Base-by-base conservation (phyloP, 2,329 filamentous ascomycete genomes). In the Alternaria dauci region DNA sequence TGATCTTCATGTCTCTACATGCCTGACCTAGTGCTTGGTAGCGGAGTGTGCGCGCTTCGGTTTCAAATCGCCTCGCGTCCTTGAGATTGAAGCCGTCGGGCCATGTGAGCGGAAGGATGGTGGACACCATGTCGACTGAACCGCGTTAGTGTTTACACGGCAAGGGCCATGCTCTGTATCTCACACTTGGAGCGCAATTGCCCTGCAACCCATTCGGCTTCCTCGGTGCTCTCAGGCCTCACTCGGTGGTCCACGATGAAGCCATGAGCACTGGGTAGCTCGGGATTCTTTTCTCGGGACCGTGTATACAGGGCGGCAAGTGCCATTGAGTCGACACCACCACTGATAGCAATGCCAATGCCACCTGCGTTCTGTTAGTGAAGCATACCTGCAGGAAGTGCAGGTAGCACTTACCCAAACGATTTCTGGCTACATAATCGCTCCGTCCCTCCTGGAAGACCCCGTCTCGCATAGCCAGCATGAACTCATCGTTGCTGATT, bases 271-370 rank as follows among this genome's bases (percentile, higher is more conserved):
- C 74, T 28, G 23, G 70, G 66, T 46, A 58, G 69, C 48, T 11
- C 25, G 5, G 12, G 8, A n/a, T 66, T 39, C 3, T 38, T 44
- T 66, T 38, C 54, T 44, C 53, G 55, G 48, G 62, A 67, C 47
- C 69, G 67, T 46, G 81, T 78, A 74, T 91, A 92, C 36, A 98
- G 85, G 61, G 84, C 88, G 56, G 93, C 93, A 61, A 99, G 83
- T 28, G 94, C 94, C 94, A 98, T 99, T n/a, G 94, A 98, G 78
- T 99, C 95, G 39, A 95, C 91, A 8, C 95, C 95, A 25, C 95
- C 95, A 73, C 94, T 97, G 62, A 98, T 83, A 16, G 94, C 95
- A 60, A 98, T 81, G 55, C 86, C 81, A 81, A 46, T 36, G 18
- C 38, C 38, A 41, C 38, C n/a, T 16, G 36, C 6, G 26, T 12